Conservation (phyloP, 306 rosid genomes). For the Adenanthera pavonina region DNA sequence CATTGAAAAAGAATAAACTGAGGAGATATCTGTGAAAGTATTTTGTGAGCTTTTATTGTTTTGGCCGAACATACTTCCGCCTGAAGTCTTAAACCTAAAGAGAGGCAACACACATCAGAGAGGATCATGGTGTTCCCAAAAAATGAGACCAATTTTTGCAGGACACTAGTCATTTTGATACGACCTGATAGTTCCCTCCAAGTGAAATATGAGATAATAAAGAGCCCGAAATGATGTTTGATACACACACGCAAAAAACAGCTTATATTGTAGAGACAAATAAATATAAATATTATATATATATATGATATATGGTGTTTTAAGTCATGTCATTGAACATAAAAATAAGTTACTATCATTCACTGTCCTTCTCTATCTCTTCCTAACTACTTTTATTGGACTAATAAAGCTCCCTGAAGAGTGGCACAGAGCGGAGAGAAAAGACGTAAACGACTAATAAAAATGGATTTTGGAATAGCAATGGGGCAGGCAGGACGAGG, state of each 20-base stretch:
- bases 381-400: constrained; percentile 51
- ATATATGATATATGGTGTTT: constrained; percentile 22
- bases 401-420: constrained; percentile 43
- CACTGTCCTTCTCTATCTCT: constrained; percentile 7
- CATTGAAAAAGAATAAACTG: neutral
- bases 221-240: neutral
- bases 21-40: neutral
- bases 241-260: neutral
- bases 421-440: constrained; percentile 41
- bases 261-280: constrained; percentile 2
- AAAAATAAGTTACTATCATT: constrained; percentile 40
- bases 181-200: constrained; percentile 49
- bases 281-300: neutral
- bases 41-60: neutral
- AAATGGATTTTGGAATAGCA: constrained; percentile 44
- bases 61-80: neutral
- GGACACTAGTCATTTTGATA: constrained; percentile 44
- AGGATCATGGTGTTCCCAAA: constrained; percentile 71
- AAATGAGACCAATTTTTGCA: constrained; percentile 47
- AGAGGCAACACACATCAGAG: constrained; percentile 52
- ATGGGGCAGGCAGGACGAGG: neutral
- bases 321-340: constrained; percentile 38
- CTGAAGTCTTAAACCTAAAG: neutral
- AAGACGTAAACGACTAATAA: constrained; percentile 36
- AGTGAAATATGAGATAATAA: constrained; percentile 53